Percentiles rank a stretch among this genome's conserved stretches.
These are phyloP conservation scores for Lipomyces spencermartinsiae DNA, from an alignment of 805 yeast genomes.

Conservation along the genomic window DNA sequence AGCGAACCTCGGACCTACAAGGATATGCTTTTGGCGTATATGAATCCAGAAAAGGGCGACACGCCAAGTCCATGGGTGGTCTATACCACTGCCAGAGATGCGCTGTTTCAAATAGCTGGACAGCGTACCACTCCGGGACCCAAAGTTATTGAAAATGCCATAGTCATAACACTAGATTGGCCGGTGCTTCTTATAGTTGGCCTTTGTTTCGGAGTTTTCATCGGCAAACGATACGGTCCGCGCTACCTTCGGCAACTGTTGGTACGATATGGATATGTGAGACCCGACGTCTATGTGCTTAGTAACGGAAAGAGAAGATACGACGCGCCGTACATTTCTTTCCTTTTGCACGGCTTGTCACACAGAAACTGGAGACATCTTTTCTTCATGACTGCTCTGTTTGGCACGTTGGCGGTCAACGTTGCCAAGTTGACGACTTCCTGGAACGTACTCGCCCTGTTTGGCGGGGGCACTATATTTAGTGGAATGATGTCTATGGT, in stretches of 20 bases:
- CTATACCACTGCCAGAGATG: conserved; percentile 4
- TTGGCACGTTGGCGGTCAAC: neutral
- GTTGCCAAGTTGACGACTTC: neutral
- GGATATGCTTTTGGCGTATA: neutral
- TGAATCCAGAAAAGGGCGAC: neutral
- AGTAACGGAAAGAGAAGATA: neutral
- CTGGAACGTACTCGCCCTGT: neutral
- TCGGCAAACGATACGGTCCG: conserved; percentile 15
- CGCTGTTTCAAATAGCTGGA: conserved; percentile 1
- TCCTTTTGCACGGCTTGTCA: conserved; percentile 3
- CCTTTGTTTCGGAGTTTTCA: neutral
- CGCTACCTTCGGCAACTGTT: conserved; percentile 5
- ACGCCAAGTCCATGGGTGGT: neutral
- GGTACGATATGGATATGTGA: conserved; percentile 13
- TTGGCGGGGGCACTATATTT: conserved; percentile 7
- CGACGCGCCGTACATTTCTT: conserved; percentile 15
- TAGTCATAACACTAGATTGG: neutral
- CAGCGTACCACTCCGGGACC: neutral
- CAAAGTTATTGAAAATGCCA: neutral
- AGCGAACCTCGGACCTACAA: conserved; percentile 1
- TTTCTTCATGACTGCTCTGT: neutral
- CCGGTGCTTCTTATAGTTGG: neutral
- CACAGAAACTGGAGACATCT: conserved; percentile 12
- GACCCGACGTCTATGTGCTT: conserved; percentile 15
- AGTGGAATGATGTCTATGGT: conserved; percentile 4